Evolutionary conservation across 2,329 filamentous ascomycete species (phyloP).

Genomic region (Calonectria multiphialidica): DNA sequence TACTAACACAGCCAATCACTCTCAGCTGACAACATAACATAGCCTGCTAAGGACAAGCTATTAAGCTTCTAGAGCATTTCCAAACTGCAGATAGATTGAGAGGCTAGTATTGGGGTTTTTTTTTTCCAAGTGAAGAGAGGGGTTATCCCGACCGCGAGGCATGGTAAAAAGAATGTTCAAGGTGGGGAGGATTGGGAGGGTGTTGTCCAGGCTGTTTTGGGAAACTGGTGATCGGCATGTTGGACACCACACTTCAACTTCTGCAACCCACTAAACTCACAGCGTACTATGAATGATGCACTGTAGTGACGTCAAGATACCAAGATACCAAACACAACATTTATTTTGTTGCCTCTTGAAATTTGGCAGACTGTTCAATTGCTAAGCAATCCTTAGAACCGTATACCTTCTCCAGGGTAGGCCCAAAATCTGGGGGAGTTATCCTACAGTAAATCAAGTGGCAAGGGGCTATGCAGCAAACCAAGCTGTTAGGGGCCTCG

Average conservation of each 20-base stretch:
- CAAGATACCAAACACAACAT: neutral
- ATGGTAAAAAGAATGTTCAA: neutral
- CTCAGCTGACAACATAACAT: too few relatives aligned
- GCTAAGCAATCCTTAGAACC: neutral
- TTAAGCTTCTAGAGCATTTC: too few relatives aligned
- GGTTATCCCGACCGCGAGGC: neutral
- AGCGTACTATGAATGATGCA: neutral
- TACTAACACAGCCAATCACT: too few relatives aligned
- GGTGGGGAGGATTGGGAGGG: neutral
- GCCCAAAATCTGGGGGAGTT: neutral
- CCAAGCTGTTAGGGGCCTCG: too few relatives aligned
- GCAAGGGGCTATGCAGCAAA: too few relatives aligned
- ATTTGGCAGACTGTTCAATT: neutral
- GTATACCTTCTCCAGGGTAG: neutral
- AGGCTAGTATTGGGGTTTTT: neutral
- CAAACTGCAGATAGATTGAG: neutral
- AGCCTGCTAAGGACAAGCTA: too few relatives aligned
- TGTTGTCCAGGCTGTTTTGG: neutral
- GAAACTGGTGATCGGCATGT: neutral
- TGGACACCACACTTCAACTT: neutral
- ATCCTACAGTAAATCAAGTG: too few relatives aligned
- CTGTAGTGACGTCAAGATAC: neutral
- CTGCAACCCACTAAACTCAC: neutral
- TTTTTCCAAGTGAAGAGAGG: too few relatives aligned
- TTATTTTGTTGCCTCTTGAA: neutral